Evolutionary conservation across 2,329 filamentous ascomycete species (phyloP), one percentile per base, ranked within the genome.

Genomic region (Gnomoniopsis smithogilvyi): DNA sequence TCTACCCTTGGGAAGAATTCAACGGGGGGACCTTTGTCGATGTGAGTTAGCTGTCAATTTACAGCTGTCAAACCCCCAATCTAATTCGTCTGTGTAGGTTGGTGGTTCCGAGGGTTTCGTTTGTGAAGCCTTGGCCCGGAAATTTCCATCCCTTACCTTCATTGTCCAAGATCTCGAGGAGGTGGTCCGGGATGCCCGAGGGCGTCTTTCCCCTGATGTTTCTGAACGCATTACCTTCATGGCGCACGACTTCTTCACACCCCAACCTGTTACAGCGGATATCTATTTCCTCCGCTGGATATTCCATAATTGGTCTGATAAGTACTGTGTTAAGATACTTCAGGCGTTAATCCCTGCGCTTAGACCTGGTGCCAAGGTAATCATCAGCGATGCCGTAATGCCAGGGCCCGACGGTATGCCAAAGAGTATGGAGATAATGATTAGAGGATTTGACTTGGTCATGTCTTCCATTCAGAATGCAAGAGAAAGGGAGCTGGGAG

Each of bases 241-340:
- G 24, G 15, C 51, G 4, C 46, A 59, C 4, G 43, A 50, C 19
- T 59, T 59, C 47, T 59, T 59, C 47, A 55, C 46, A 3, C 15
- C 36, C 2, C 52, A 59, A 52, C 45, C 52, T 1, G 47, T 55
- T 15, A 53, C 56, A 52, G 60, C 62, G 6, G 62, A 63, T 15
- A 68, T 68, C 2, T 65, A 64, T n/a, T 47, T 66, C 24, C 26
- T 67, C 50, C 62, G 61, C 38, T 55, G 47, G 43, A 54, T 63
- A 49, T 46, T 67, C 45, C 64, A 67, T 51, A 63, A 66, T 53
- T 66, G 62, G 59, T 51, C 62, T 7, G 63, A 65, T 56, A 63
- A 65, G 53, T 63, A 66, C 43, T 59, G 59, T 17, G 57, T 55
- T 19, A 52, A 24, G 14, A 65, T 67, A 24, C 58, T 67, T 12